Conservation (phyloP, 805 yeast species). For the Cyberlindnera sargentensis region DNA sequence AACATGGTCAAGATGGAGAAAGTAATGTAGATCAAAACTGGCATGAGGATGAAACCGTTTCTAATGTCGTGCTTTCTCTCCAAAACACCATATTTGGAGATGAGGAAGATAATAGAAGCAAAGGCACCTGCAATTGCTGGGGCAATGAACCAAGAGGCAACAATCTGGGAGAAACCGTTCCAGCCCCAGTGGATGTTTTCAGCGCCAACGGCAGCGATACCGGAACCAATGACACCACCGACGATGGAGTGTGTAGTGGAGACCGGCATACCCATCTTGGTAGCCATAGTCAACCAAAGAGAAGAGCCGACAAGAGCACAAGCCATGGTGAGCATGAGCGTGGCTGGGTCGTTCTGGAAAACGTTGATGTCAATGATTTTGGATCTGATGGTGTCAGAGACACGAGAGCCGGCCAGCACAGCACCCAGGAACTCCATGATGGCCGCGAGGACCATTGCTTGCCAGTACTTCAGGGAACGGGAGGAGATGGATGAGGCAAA, state of each 20-base stretch:
- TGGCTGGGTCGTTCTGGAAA: conserved; percentile 53
- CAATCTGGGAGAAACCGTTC: conserved; percentile 63
- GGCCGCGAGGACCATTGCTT: conserved; percentile 68
- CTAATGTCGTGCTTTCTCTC: conserved; percentile 49
- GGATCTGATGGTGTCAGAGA: conserved; percentile 63
- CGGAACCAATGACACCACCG: conserved; percentile 69
- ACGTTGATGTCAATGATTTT: conserved; percentile 48
- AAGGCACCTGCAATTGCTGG: conserved; percentile 62
- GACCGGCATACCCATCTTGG: conserved; percentile 66
- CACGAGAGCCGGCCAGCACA: conserved; percentile 65
- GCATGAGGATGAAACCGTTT: conserved; percentile 52
- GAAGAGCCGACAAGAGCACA: conserved; percentile 73
- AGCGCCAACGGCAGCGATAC: conserved; percentile 66
- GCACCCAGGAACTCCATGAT: conserved; percentile 73
- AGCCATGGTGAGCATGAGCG: conserved; percentile 68
- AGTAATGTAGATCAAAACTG: conserved; percentile 52
- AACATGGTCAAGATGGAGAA: conserved; percentile 64
- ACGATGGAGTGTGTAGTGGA: conserved; percentile 77
- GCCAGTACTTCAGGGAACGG: conserved; percentile 61
- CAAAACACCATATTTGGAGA: conserved; percentile 53
- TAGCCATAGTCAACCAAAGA: conserved; percentile 61
- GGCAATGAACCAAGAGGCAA: conserved; percentile 78
- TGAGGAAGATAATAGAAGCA: conserved; percentile 50
- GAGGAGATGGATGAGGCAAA: conserved; percentile 74
- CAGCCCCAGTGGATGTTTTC: conserved; percentile 65